A percentile compares a stretch with the other conserved stretches of the same genome.
phyloP scores from a whole-genome alignment of 2,329 filamentous ascomycete genomes.

The Apiospora hydei region DNA sequence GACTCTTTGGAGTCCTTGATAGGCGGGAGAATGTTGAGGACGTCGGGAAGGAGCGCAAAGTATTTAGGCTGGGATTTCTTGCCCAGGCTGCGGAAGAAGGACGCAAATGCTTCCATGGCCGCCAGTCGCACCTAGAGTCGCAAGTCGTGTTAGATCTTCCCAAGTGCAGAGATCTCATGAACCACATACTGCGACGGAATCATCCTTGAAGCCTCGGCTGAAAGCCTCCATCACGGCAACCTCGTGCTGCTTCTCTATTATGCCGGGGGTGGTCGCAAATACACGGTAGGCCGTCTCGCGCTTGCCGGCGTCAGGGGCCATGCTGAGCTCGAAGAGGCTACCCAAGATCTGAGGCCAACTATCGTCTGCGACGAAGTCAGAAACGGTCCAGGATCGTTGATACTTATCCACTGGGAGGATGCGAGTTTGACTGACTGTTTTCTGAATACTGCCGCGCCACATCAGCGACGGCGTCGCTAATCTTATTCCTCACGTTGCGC shows the following conservation, averaged over 20 bases:
- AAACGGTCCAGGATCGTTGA: background rate
- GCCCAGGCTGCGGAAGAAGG: constrained; percentile 89
- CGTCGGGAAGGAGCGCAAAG: constrained; percentile 84
- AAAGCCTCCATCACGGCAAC: constrained; percentile 90
- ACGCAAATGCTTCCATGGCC: constrained; percentile 95
- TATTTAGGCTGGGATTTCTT: constrained; percentile 93
- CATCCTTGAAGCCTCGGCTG: constrained; percentile 89
- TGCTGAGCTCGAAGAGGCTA: constrained; percentile 88
- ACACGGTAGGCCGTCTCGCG: constrained; percentile 94
- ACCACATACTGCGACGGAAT: constrained; percentile 73
- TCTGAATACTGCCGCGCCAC: constrained; percentile 94
- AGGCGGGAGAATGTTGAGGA: constrained; percentile 92
- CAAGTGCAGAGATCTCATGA: background rate
- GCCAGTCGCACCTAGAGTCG: constrained; percentile 78
- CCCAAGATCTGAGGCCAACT: constrained; percentile 90
- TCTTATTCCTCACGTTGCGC: constrained; percentile 85
- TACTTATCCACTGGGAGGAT: background rate
- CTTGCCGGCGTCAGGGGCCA: constrained; percentile 81
- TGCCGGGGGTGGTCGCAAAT: constrained; percentile 91
- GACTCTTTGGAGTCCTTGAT: constrained; percentile 92
- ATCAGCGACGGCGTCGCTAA: constrained; percentile 97
- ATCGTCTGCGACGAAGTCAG: constrained; percentile 64
- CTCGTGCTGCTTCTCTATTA: constrained; percentile 96
- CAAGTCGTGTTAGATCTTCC: constrained; percentile 27
- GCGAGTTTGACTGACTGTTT: constrained; percentile 67